These are phyloP conservation scores for Pseudopithomyces chartarum DNA, from an alignment of 2,329 filamentous ascomycete genomes.

Conservation along the genomic window DNA sequence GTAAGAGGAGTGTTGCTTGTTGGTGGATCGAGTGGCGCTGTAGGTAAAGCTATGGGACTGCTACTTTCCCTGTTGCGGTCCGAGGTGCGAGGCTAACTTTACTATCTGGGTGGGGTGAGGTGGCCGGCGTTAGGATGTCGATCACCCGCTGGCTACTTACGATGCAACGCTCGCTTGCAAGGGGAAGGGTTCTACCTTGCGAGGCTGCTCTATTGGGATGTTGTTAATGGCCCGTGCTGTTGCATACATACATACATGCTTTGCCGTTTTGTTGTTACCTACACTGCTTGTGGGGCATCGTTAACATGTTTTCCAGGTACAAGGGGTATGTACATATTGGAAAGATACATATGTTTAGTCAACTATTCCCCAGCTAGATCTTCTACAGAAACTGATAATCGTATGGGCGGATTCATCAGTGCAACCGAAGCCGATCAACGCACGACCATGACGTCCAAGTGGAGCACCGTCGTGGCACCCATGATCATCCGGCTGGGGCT, in stretches of 20 bases:
- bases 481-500: not conserved
- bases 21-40: slow-evolving; percentile 3
- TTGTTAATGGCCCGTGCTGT: not conserved
- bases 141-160: not conserved
- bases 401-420: no score
- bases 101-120: not conserved
- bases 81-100: not conserved
- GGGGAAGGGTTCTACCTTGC: not conserved
- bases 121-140: not conserved
- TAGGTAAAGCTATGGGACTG: not conserved
- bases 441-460: no score
- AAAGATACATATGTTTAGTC: no score
- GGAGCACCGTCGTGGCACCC: no score
- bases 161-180: not conserved
- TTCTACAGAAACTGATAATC: no score
- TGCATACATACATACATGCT: not conserved
- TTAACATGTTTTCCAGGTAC: no score
- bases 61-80: not conserved
- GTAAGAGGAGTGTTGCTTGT: not conserved
- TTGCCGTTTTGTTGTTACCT: no score
- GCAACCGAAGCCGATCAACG: no score
- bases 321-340: no score
- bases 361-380: no score
- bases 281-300: no score
- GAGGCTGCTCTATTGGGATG: not conserved